These are phyloP conservation scores for Nidularia sp. DNA, from an alignment of 768 basidiomycete genomes.

Conservation along the genomic window DNA sequence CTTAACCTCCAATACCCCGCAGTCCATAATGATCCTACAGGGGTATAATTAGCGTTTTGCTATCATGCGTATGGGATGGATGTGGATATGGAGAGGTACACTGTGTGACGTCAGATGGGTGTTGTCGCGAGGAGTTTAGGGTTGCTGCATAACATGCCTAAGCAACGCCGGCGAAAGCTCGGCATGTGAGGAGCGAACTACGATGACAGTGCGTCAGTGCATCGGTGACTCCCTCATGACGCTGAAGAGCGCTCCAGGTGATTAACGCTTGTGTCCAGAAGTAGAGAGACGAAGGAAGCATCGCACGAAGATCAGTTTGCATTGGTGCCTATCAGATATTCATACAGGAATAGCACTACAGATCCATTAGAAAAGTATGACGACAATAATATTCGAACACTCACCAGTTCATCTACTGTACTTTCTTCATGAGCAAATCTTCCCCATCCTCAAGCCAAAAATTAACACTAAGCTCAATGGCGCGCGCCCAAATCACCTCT, in stretches of 20 bases:
- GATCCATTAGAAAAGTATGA: not conserved
- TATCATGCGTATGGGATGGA: too few relatives aligned
- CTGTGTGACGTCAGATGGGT: not conserved
- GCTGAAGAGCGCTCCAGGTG: not conserved
- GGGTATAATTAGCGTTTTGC: too few relatives aligned
- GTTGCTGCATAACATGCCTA: slow-evolving; percentile 1
- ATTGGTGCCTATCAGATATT: too few relatives aligned
- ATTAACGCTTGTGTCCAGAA: not conserved
- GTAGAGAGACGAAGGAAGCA: not conserved
- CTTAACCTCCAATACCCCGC: too few relatives aligned
- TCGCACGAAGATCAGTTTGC: too few relatives aligned
- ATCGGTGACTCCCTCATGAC: not conserved
- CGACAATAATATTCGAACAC: not conserved
- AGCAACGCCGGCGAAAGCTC: not conserved
- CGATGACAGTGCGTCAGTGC: not conserved
- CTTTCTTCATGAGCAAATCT: slow-evolving; percentile 9
- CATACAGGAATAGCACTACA: too few relatives aligned
- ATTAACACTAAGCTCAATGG: slow-evolving; percentile 54
- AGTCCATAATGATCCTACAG: too few relatives aligned
- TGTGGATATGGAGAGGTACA: not conserved
- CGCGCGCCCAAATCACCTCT: slow-evolving; percentile 52
- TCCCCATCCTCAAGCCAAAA: slow-evolving; percentile 55
- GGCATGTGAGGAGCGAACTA: not conserved
- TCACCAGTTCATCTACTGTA: too few relatives aligned
- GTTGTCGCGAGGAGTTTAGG: not conserved